Percentiles rank a stretch among this genome's conserved stretches.
Evolutionary conservation across 2,329 filamentous ascomycete genomes (phyloP).

Genomic region (Dactylonectria macrodidyma): DNA sequence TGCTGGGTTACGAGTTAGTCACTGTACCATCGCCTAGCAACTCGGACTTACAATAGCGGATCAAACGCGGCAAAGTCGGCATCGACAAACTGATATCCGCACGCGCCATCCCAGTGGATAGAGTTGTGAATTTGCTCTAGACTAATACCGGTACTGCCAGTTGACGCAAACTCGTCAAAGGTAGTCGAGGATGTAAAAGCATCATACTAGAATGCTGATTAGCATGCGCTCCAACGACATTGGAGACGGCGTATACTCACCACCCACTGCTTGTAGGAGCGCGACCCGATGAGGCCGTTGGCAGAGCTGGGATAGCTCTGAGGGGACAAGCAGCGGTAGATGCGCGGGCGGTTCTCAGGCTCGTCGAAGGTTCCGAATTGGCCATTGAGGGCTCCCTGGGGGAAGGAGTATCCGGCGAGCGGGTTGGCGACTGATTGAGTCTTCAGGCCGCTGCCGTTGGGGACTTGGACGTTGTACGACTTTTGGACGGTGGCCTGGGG

Average conservation of each 20-base stretch:
- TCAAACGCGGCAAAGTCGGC: conserved; percentile 60
- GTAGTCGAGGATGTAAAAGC: conserved; percentile 54
- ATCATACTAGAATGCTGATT: conserved; percentile 53
- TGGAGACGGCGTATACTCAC: conserved; percentile 49
- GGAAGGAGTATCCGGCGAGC: conserved; percentile 66
- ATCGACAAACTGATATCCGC: conserved; percentile 58
- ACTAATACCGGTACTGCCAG: conserved; percentile 54
- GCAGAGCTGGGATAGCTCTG: conserved; percentile 58
- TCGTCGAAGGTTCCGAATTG: conserved; percentile 54
- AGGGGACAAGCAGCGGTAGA: conserved; percentile 57
- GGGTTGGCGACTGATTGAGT: conserved; percentile 64
- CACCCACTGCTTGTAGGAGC: conserved; percentile 58
- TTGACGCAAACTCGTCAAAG: conserved; percentile 55
- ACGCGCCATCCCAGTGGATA: conserved; percentile 58
- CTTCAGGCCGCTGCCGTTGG: conserved; percentile 52
- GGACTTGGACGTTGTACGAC: conserved; percentile 57
- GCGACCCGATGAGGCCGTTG: conserved; percentile 51
- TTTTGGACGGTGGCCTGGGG: conserved; percentile 57
- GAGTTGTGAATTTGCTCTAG: conserved; percentile 62
- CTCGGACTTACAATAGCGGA: conserved; percentile 53
- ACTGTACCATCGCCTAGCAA: no score
- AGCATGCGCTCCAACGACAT: neutral
- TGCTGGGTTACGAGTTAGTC: conserved; percentile 29
- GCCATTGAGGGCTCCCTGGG: conserved; percentile 54
- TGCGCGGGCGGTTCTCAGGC: conserved; percentile 49